phyloP scores from a whole-genome alignment of 306 rosid genomes.

The Inga laurina region DNA sequence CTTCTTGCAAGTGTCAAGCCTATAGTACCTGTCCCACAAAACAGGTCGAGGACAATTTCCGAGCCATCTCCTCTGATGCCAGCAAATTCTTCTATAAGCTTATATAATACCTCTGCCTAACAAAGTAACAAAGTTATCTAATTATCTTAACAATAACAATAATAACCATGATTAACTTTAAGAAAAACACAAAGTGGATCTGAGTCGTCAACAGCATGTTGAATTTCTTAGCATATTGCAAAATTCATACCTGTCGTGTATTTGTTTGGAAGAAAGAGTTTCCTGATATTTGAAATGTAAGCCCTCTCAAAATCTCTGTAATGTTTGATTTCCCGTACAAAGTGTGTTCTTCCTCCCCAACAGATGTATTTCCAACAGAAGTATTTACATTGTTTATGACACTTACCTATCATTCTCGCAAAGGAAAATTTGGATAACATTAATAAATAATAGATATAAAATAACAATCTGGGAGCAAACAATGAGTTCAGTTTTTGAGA shows the following conservation, averaged over 20 bases:
- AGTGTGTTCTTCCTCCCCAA: slow-evolving; percentile 89
- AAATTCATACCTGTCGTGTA: slow-evolving; percentile 71
- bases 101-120: slow-evolving; percentile 93
- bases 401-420: slow-evolving; percentile 65
- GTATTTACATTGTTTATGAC: slow-evolving; percentile 80
- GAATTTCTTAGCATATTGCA: slow-evolving; percentile 28
- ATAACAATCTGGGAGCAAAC: slow-evolving; percentile 11
- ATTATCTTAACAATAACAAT: not conserved
- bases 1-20: slow-evolving; percentile 91
- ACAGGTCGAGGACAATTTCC: slow-evolving; percentile 90
- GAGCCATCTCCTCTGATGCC: slow-evolving; percentile 84
- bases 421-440: not conserved
- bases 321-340: slow-evolving; percentile 84
- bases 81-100: slow-evolving; percentile 81
- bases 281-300: slow-evolving; percentile 93
- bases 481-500: not conserved
- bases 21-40: slow-evolving; percentile 98
- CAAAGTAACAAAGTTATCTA: slow-evolving; percentile 24
- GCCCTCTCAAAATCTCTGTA: slow-evolving; percentile 84
- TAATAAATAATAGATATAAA: not conserved
- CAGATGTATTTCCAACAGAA: slow-evolving; percentile 92
- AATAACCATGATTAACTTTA: slow-evolving; percentile 32
- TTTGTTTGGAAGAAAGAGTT: slow-evolving; percentile 97
- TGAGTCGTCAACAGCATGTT: slow-evolving; percentile 2
- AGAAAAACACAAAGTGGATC: slow-evolving; percentile 19